These are phyloP conservation scores for Rhynchosporium agropyri DNA, from an alignment of 2,329 filamentous ascomycete genomes.

Conservation along the genomic window DNA sequence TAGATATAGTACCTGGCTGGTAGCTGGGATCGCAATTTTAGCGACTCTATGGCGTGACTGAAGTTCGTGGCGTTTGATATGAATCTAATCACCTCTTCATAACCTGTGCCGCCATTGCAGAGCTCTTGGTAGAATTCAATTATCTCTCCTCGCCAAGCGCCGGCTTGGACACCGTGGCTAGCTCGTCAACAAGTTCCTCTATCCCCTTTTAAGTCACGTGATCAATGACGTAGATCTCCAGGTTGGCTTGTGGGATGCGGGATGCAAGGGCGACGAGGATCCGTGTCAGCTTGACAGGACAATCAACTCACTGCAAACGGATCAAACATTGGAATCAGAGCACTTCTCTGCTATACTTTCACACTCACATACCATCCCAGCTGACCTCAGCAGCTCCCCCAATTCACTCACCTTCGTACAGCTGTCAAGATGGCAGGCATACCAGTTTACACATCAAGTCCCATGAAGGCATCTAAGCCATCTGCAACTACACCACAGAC, in stretches of 20 bases:
- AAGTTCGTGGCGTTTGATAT: no score
- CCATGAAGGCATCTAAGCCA: constrained; percentile 58
- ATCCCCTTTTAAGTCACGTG: not conserved
- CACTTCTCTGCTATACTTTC: not conserved
- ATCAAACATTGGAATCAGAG: not conserved
- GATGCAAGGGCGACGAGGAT: not conserved
- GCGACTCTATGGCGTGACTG: no score
- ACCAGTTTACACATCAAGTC: constrained; percentile 60
- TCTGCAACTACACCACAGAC: constrained; percentile 53
- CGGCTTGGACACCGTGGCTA: not conserved
- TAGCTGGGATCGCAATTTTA: no score
- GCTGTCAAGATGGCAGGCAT: constrained; percentile 59
- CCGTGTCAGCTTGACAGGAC: not conserved
- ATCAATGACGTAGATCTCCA: not conserved
- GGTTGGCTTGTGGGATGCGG: not conserved
- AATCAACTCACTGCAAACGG: not conserved
- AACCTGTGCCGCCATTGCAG: not conserved
- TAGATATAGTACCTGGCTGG: no score
- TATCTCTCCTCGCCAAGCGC: not conserved
- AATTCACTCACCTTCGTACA: not conserved
- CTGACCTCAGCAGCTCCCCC: not conserved
- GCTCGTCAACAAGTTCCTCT: not conserved
- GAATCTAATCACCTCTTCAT: constrained; percentile 4
- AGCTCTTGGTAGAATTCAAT: constrained; percentile 1
- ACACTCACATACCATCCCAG: not conserved